phyloP scores from a whole-genome alignment of 208 protist species.

The Tritrichomonas musculus region DNA sequence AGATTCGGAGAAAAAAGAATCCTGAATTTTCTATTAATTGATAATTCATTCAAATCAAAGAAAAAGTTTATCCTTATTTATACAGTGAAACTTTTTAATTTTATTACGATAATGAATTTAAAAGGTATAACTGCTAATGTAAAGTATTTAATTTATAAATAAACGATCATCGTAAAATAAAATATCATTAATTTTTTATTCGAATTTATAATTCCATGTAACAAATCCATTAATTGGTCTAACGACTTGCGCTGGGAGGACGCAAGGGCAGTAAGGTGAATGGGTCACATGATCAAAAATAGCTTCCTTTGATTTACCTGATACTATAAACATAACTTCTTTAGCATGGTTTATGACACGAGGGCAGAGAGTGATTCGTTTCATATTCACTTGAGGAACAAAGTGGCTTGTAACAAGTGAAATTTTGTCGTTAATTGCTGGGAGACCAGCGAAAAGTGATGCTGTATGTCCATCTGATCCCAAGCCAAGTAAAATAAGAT shows the following conservation, averaged over 20 bases:
- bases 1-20: too few species aligned
- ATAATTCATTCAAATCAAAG: too few species aligned
- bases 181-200: too few species aligned
- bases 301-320: not conserved
- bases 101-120: too few species aligned
- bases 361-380: not conserved
- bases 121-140: too few species aligned
- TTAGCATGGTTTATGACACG: not conserved
- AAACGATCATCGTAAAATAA: too few species aligned
- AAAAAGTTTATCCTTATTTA: too few species aligned
- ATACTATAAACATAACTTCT: not conserved
- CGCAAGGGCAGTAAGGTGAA: not conserved
- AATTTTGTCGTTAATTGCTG: not conserved
- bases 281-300: not conserved
- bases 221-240: not conserved
- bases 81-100: too few species aligned
- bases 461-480: not conserved
- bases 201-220: too few species aligned
- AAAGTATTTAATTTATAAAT: too few species aligned
- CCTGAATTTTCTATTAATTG: too few species aligned
- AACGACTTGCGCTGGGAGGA: not conserved
- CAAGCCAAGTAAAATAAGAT: not conserved
- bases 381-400: constrained; percentile 2
- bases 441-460: not conserved
- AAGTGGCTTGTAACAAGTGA: not conserved